Percentiles rank a stretch among this genome's conserved stretches.
Evolutionary conservation across 169 alveolate species (phyloP).

Genomic region (Plasmodium yoelii): DNA sequence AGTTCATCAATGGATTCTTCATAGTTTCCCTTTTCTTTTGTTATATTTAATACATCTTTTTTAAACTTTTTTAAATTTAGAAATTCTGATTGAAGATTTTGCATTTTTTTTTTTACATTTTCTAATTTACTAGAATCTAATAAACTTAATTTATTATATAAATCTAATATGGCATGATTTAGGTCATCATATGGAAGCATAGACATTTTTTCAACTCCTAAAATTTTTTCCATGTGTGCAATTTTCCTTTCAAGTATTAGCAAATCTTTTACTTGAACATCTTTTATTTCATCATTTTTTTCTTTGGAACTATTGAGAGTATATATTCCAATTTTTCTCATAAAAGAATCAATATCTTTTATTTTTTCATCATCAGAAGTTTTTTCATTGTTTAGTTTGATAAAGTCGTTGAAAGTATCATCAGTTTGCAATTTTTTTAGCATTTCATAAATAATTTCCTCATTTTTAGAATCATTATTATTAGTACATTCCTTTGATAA

Average conservation of each 20-base stretch:
- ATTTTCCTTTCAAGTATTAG: conserved; percentile 78
- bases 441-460: conserved; percentile 6
- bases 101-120: conserved; percentile 79
- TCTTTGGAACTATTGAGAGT: neutral
- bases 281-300: conserved; percentile 38
- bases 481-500: neutral
- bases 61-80: conserved; percentile 59
- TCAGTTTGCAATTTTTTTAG: conserved; percentile 6
- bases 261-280: conserved; percentile 68
- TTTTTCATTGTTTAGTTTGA: neutral
- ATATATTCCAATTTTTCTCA: conserved; percentile 23
- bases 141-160: conserved; percentile 78
- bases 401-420: neutral
- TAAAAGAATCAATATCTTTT: neutral
- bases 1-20: conserved; percentile 76
- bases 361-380: conserved; percentile 7
- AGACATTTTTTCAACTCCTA: conserved; percentile 79
- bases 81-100: conserved; percentile 74
- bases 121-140: conserved; percentile 80
- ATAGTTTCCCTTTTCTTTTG: conserved; percentile 73
- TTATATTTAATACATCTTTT: conserved; percentile 50
- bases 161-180: conserved; percentile 78
- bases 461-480: neutral
- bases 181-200: conserved; percentile 81
- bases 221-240: conserved; percentile 73